Evolutionary conservation across 2,329 filamentous ascomycete species (phyloP).

Genomic region (Fusarium nodosum): DNA sequence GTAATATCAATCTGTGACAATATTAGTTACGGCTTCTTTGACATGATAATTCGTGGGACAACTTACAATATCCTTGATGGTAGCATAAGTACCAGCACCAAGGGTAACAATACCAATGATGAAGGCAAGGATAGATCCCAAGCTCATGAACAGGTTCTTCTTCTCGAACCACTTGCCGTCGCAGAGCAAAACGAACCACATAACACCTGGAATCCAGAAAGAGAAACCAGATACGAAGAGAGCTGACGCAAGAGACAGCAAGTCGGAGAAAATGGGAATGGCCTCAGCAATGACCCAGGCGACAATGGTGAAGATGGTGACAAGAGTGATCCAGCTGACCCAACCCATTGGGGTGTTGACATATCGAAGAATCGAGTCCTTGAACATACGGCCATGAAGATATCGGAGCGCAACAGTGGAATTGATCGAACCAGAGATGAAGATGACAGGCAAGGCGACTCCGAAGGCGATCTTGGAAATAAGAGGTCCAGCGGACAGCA

Average conservation of each 20-base stretch:
- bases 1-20: constrained; percentile 29
- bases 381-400: constrained; percentile 42
- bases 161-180: constrained; percentile 41
- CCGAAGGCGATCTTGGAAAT: constrained; percentile 79
- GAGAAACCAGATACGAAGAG: constrained; percentile 41
- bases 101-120: constrained; percentile 40
- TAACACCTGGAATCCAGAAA: constrained; percentile 40
- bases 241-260: constrained; percentile 36
- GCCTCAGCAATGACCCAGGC: constrained; percentile 42
- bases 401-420: constrained; percentile 41
- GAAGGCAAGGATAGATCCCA: constrained; percentile 37
- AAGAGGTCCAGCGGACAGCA: constrained; percentile 71
- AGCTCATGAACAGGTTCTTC: constrained; percentile 37
- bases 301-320: constrained; percentile 36
- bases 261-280: constrained; percentile 41
- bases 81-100: constrained; percentile 41
- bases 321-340: constrained; percentile 38
- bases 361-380: constrained; percentile 38
- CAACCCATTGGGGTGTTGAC: constrained; percentile 39
- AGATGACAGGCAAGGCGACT: constrained; percentile 70
- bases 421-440: constrained; percentile 45
- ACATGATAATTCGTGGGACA: accelerated
- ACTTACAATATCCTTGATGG: constrained; percentile 44
- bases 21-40: constrained; percentile 1
- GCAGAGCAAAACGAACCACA: constrained; percentile 40